phyloP scores from a whole-genome alignment of 257 asterid species.

The Rubia yunnanensis region DNA sequence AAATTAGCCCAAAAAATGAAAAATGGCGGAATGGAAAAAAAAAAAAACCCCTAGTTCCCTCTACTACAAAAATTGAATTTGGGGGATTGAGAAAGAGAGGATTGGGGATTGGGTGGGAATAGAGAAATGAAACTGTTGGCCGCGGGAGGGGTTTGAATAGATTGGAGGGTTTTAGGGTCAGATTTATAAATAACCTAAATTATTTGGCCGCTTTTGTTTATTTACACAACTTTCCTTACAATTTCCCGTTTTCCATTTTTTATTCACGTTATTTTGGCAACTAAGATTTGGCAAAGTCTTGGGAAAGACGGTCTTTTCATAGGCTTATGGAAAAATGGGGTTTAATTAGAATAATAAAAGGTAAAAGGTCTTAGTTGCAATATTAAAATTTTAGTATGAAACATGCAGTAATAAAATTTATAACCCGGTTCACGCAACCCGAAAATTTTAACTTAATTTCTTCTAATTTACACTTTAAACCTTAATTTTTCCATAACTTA shows the following conservation, averaged over 20 bases:
- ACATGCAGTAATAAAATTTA: no score
- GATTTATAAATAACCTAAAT: conserved; percentile 14
- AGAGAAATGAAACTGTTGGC: conserved; percentile 3
- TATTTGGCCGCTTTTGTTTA: neutral
- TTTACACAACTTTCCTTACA: neutral
- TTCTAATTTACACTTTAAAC: no score
- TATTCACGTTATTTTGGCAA: no score
- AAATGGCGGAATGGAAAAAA: neutral
- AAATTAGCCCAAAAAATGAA: neutral
- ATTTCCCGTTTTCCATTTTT: neutral
- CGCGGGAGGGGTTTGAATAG: conserved; percentile 39
- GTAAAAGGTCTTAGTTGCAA: no score
- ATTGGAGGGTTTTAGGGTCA: conserved; percentile 20
- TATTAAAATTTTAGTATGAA: no score
- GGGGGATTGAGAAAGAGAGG: neutral
- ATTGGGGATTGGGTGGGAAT: neutral
- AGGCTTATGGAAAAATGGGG: no score
- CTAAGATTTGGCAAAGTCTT: no score
- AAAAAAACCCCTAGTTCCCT: conserved; percentile 12
- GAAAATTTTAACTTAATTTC: no score
- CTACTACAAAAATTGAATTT: conserved; percentile 1
- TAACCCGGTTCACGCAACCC: no score
- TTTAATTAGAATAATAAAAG: no score
- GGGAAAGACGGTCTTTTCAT: no score
- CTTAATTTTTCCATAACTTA: no score